Evolutionary conservation across 768 basidiomycete species (phyloP).

Genomic region (Suillus tomentosus): DNA sequence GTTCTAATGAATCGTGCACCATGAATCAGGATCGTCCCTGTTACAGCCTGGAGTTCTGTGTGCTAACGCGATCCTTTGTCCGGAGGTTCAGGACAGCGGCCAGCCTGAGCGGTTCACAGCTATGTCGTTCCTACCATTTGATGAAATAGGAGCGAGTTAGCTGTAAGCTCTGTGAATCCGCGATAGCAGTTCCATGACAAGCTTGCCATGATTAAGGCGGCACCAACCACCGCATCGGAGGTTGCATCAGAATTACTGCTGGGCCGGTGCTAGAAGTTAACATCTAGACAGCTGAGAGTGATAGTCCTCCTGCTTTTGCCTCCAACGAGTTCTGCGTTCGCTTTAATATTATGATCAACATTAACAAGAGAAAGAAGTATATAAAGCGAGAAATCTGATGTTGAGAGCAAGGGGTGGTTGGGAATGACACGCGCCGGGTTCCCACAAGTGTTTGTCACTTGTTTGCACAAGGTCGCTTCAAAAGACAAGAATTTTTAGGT

Average conservation of each 20-base stretch:
- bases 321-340: background rate
- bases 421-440: background rate
- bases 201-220: too few relatives aligned
- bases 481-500: background rate
- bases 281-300: background rate
- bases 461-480: background rate
- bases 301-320: background rate
- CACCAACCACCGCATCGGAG: background rate
- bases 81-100: background rate
- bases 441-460: slow-evolving; percentile 1
- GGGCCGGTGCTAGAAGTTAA: too few relatives aligned
- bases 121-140: background rate
- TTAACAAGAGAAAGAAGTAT: background rate
- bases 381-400: background rate
- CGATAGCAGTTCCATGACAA: too few relatives aligned
- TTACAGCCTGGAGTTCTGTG: background rate
- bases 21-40: background rate
- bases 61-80: background rate
- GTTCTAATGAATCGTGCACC: too few relatives aligned
- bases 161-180: too few relatives aligned
- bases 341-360: background rate
- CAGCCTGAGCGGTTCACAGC: background rate
- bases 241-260: background rate
- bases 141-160: background rate
- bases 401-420: too few relatives aligned